Conservation (phyloP, 345 rosid species). For the Murraya koenigii region DNA sequence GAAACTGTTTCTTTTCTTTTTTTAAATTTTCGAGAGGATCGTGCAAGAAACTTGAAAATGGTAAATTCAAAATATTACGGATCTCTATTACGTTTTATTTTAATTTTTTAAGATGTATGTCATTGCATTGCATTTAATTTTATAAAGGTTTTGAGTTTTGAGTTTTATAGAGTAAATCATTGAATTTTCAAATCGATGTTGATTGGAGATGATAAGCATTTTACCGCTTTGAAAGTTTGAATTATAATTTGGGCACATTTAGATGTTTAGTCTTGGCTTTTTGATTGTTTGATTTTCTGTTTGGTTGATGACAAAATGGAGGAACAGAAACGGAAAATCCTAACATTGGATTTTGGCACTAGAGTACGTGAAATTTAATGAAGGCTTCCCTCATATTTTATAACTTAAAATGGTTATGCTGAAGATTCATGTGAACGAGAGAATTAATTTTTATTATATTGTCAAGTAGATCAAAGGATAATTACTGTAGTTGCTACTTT, state of each 20-base stretch:
- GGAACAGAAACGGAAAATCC: not conserved
- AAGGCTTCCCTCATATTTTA: not conserved
- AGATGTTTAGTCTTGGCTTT: not conserved
- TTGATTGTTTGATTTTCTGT: not conserved
- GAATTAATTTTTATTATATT: not conserved
- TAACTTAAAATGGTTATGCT: not conserved
- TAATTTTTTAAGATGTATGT: not conserved
- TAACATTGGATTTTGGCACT: not conserved
- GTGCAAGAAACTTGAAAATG: slow-evolving; percentile 9
- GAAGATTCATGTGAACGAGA: not conserved
- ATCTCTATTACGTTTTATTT: not conserved
- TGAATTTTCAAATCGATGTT: not conserved
- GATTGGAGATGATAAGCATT: not conserved
- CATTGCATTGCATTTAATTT: not conserved
- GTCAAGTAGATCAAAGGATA: not conserved
- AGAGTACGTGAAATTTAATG: not conserved
- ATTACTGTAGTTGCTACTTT: not conserved
- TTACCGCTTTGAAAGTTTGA: not conserved
- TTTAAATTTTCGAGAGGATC: too few relatives aligned
- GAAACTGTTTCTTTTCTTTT: too few relatives aligned
- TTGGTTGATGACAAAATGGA: not conserved
- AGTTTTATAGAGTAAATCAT: not conserved
- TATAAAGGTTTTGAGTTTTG: not conserved
- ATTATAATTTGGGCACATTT: not conserved
- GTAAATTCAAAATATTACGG: not conserved